Evolutionary conservation across 306 rosid species (phyloP), one percentile per base, ranked within the genome.

Genomic region (Mimosa bimucronata): DNA sequence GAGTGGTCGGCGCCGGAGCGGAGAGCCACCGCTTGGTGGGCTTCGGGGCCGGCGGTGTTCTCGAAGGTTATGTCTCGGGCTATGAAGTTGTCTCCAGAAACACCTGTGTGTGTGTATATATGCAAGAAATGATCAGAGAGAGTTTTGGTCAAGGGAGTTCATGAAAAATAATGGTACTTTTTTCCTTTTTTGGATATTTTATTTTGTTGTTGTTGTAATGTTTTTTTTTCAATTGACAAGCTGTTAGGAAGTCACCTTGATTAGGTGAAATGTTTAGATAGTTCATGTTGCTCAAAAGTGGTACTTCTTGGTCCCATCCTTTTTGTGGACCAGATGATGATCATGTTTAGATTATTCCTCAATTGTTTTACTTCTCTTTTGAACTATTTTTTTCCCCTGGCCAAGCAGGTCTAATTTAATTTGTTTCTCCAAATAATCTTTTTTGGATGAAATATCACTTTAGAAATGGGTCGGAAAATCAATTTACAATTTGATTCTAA

Each of bases 11-110:
- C 38, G 44, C 90, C 85, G 10, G 92, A 87, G 0, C 97, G 90
- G 66, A 92, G 82, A 3, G 95, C 95, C 42, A 94, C 98, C 15
- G 97, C 97, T 57, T 94, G 97, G 70, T 89, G 85, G 1, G 86
- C 88, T 57, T 81, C 76, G 0, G 98, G 97, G 8, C 97, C 98
- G 11, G 97, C 98, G 0, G 88, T 90, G 92, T 94, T 94, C 82
- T 89, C 93, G 38, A 94, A 92, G 66, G 94, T 89, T 21, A 94
- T 94, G 79, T 89, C 97, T 31, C 79, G 81, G 3, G 97, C 97
- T 8, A 90, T 86, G 90, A 94, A 94, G 23, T 86, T 89, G 1
- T 85, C 91, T 0, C 97, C 98, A 15, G 88, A 77, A 72, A 91
- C 88, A 60, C 73, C 94, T 92, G 38, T 34, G 5, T 92, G 38